Conservation (phyloP, 768 basidiomycete species). For the Auriscalpium orientale region DNA sequence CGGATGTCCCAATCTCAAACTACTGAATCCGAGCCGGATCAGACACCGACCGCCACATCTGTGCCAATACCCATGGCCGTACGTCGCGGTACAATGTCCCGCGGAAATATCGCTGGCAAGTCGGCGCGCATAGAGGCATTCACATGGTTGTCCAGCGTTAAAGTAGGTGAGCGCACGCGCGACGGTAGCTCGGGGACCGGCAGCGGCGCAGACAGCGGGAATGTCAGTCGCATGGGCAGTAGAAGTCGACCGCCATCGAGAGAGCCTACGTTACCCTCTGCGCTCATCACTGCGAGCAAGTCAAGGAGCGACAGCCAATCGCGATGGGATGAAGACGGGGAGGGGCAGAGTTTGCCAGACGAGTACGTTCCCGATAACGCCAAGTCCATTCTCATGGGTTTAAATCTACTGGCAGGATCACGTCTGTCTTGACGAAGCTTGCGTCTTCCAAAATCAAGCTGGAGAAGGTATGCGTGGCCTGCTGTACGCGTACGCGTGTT, state of each 20-base stretch:
- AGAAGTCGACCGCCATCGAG: constrained; percentile 24
- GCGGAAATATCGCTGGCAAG: constrained; percentile 43
- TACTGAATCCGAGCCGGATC: constrained; percentile 12
- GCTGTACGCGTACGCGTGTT: not conserved
- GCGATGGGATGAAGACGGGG: constrained; percentile 27
- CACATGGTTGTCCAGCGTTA: constrained; percentile 69
- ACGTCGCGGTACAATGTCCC: constrained; percentile 34
- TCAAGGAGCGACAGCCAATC: constrained; percentile 40
- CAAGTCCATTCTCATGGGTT: not conserved
- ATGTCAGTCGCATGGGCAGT: constrained; percentile 38
- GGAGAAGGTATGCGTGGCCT: constrained; percentile 54
- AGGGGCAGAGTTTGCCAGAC: constrained; percentile 55
- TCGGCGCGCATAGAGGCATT: constrained; percentile 54
- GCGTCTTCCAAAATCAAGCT: constrained; percentile 67
- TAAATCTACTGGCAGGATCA: constrained; percentile 47
- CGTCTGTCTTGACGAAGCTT: constrained; percentile 61
- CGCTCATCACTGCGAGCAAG: not conserved
- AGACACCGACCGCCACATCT: constrained; percentile 13
- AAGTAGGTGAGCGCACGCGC: constrained; percentile 42
- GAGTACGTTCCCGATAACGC: constrained; percentile 42
- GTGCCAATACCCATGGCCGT: constrained; percentile 6
- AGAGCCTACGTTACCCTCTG: constrained; percentile 2
- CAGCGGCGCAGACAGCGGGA: constrained; percentile 41
- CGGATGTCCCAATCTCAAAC: constrained; percentile 1
- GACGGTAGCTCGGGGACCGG: constrained; percentile 51